phyloP scores from a whole-genome alignment of 208 protist genomes.

The Acanthamoeba sp. region DNA sequence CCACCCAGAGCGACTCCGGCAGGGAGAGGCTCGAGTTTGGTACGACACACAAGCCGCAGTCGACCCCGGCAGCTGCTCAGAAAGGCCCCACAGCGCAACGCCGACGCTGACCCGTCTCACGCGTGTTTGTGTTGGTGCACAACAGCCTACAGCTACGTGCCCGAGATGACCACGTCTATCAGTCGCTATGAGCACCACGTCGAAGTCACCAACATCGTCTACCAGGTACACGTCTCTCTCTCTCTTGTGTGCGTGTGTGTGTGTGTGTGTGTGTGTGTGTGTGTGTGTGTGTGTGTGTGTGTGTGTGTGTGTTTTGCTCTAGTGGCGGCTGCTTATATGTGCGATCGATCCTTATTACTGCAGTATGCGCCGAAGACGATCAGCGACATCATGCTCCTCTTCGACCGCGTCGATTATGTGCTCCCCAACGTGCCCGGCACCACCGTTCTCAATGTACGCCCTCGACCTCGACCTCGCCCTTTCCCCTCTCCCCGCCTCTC shows the following conservation, averaged over 20 bases:
- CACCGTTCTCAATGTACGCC: neutral
- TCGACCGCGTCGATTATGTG: neutral
- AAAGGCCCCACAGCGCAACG: neutral
- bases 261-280: no score
- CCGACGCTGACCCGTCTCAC: neutral
- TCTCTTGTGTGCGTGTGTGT: neutral
- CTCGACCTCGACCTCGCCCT: neutral
- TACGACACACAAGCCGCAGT: neutral
- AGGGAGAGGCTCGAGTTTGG: neutral
- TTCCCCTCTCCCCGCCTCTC: neutral
- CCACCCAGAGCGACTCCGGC: neutral
- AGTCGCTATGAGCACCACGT: neutral
- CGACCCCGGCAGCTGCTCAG: no score
- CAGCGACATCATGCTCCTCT: neutral
- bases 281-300: no score
- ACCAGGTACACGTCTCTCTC: neutral
- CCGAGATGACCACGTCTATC: neutral
- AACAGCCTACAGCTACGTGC: neutral
- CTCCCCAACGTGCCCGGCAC: neutral
- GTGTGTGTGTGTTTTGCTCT: no score
- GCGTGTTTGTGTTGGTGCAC: neutral
- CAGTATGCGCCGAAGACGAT: neutral
- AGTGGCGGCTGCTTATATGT: no score
- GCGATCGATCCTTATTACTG: no score
- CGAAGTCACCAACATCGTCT: conserved; percentile 2